Evolutionary conservation across 2,329 filamentous ascomycete genomes (phyloP), one percentile per base, ranked within the genome.

Genomic region (Ustilaginoidea virens): DNA sequence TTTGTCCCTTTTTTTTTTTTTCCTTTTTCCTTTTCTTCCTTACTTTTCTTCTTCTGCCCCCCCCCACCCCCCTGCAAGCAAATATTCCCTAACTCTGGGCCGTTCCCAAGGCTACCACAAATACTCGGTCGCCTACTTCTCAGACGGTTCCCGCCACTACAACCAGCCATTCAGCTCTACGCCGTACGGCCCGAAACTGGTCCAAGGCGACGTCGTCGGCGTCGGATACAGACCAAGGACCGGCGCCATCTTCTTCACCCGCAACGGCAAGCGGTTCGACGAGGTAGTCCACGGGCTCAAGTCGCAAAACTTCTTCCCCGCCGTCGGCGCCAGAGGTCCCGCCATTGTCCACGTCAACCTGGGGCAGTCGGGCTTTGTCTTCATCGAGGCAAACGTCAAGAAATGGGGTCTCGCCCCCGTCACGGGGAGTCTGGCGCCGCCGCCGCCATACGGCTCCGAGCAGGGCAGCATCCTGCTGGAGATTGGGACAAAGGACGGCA

Each of bases 321-420:
- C 90, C 0, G 72, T 98, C n/a, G 90, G 90, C 24, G 86, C 90
- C 33, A 94, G 90, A 47, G 90, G 90, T 1, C 90, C 90, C 11
- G 86, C 82, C 44, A 77, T 77, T 18, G 72, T 98, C 1, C 87
- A 98, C 49, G 90, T 96, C 48, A 98, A 98, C 52, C 92, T 98
- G 51, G 90, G 90, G 6, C 90, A 98, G 51, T 82, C 90, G 47
- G 90, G 90, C 19, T 98, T 96, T 48, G 90, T 98, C 27, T 98
- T 96, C 48, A 96, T 98, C 43, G 90, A 98, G 56, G 90, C 87
- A 36, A 98, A 98, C 46, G 90, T 98, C 35, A 98, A 98, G 72
- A 98, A 96, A 63, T 98, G 90, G 90, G 90, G 90, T 2, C 62
- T 98, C 31, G 90, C 90, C 27, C 90, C 90, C 5, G 92, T 92